Conservation (phyloP, 2,329 filamentous ascomycete species). For the Knufia fluminis region DNA sequence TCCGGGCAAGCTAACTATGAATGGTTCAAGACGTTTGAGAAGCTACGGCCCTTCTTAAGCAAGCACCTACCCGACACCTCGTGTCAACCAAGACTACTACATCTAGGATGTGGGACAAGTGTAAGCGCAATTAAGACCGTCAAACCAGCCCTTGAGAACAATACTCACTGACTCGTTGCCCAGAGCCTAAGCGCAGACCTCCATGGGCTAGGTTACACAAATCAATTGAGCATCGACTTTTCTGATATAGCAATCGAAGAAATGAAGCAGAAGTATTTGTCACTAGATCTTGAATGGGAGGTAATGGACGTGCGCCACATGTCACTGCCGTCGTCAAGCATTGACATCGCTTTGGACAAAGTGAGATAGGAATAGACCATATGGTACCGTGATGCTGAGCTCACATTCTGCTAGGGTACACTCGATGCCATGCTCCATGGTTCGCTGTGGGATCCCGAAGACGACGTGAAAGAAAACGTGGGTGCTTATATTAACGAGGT, state of each 20-base stretch:
- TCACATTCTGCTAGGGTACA: slow-evolving; percentile 30
- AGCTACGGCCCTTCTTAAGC: slow-evolving; percentile 41
- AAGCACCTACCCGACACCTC: slow-evolving; percentile 33
- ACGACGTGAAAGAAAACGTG: slow-evolving; percentile 41
- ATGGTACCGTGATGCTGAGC: slow-evolving; percentile 34
- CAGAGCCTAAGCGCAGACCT: background rate
- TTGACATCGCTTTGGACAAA: slow-evolving; percentile 52
- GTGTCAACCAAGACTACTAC: slow-evolving; percentile 38
- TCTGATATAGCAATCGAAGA: slow-evolving; percentile 43
- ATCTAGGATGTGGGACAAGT: slow-evolving; percentile 51
- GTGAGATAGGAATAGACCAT: background rate
- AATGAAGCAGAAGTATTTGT: slow-evolving; percentile 37
- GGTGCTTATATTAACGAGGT: slow-evolving; percentile 44
- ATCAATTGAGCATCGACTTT: slow-evolving; percentile 50
- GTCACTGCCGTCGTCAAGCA: slow-evolving; percentile 31
- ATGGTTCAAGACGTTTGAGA: slow-evolving; percentile 44
- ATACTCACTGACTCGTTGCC: background rate
- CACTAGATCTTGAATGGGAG: background rate
- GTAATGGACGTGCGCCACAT: slow-evolving; percentile 43
- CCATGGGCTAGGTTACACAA: slow-evolving; percentile 36
- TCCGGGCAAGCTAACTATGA: slow-evolving; percentile 39
- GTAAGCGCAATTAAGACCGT: slow-evolving; percentile 38
- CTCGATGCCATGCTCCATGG: slow-evolving; percentile 49
- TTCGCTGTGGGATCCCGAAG: slow-evolving; percentile 44
- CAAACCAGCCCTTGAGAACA: background rate